Evolutionary conservation across 768 basidiomycete genomes (phyloP), one percentile per base, ranked within the genome.

Genomic region (Rhodocollybia butyracea): DNA sequence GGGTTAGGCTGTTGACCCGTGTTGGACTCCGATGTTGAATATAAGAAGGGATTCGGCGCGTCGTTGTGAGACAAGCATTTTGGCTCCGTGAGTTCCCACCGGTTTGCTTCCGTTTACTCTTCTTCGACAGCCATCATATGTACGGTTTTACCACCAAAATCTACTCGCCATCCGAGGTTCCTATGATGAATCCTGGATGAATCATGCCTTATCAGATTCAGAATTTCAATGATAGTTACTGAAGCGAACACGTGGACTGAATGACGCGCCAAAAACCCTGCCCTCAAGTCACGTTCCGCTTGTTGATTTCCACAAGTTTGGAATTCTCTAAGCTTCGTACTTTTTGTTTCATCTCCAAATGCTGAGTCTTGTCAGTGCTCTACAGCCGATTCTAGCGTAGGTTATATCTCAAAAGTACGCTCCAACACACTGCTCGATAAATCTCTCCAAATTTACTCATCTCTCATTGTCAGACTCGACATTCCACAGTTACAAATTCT

Each of bases 231-330:
- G 39, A 40, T 40, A 5, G 17, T 11, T 17, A 40, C 3, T 21
- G 17, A 7, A 24, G 27, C 43, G 43, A 45, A 24, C 43, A 45
- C 43, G 27, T 45, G 43, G 17, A 29, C 8, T 11, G 5, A 27
- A 12, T 6, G 19, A 12, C 6, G 21, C 43, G 30, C 43, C 43
- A 29, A 30, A 45, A 45, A 29, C 5, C 43, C 19, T 45, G 43
- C 43, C 43, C 43, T 45, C 30, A 50, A 31, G 48, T 38, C 10
- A 10, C 47, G 31, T 30, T 50, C 48, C 38, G 48, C 38, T 50
- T 50, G 48, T 50, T 50, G 48, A 50, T 50, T 50, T 34, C 31
- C 21, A 36, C n/a, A n/a, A 40, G 6, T 5, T 50, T 50, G 34
- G 21, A n/a, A 50, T 24, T 8, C 39, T 5, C 13, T 21, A 21